Evolutionary conservation across 148 eudicot species (phyloP).

Genomic region (Beta vulgaris): DNA sequence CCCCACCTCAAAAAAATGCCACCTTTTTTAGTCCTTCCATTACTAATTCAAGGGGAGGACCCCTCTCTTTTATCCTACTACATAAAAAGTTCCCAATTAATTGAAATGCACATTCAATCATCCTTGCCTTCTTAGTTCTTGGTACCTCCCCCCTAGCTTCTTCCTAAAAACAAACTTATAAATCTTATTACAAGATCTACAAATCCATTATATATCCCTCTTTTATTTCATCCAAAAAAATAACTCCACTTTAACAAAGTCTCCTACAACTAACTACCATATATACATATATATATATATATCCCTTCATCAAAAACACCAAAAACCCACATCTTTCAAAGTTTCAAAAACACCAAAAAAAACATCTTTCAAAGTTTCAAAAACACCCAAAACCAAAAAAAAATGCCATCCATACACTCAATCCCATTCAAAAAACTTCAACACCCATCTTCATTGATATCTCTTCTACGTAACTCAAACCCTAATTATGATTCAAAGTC

Average conservation of each 20-base stretch:
- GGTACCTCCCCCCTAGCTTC: slow-evolving; percentile 3
- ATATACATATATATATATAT: no score
- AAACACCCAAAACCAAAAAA: neutral
- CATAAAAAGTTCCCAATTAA: neutral
- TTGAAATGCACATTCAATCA: slow-evolving; percentile 3
- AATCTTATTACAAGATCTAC: neutral
- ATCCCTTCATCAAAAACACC: neutral
- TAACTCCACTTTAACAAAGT: neutral
- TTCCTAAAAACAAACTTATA: neutral
- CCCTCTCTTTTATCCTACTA: slow-evolving; percentile 13
- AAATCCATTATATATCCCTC: neutral
- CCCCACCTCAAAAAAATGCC: no score
- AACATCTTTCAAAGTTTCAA: neutral
- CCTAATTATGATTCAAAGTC: slow-evolving; percentile 8
- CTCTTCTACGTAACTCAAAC: slow-evolving; percentile 32
- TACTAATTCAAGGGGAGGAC: slow-evolving; percentile 15
- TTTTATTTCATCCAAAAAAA: neutral
- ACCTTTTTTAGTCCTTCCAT: neutral
- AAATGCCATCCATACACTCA: slow-evolving; percentile 21
- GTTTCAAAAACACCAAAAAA: neutral
- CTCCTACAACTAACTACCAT: neutral
- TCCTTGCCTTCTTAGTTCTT: neutral
- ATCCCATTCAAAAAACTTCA: slow-evolving; percentile 39
- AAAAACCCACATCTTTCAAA: neutral
- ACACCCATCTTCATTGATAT: slow-evolving; percentile 34